Conservation (phyloP, 495 filamentous ascomycete species). For the Polyplosphaeria fusca region DNA sequence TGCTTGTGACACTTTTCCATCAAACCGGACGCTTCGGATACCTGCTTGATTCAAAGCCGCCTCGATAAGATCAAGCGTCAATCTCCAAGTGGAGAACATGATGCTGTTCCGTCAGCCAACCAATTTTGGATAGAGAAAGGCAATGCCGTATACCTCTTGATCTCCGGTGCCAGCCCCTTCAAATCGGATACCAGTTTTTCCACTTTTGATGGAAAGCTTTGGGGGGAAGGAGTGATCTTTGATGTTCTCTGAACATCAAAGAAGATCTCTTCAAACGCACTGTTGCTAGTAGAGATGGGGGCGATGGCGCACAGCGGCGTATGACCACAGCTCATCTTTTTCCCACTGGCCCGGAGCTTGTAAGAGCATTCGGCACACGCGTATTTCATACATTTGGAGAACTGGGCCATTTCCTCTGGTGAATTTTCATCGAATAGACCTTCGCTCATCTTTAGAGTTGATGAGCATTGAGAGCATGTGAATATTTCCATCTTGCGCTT, state of each 20-base stretch:
- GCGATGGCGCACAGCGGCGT: slow-evolving; percentile 3
- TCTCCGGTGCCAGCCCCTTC: background rate
- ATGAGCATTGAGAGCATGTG: slow-evolving; percentile 8
- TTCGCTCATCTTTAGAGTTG: background rate
- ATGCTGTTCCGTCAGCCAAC: slow-evolving; percentile 19
- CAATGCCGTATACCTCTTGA: slow-evolving; percentile 10
- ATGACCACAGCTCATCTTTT: slow-evolving; percentile 4
- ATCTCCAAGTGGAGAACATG: slow-evolving; percentile 49
- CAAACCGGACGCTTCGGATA: slow-evolving; percentile 42
- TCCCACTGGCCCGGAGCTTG: background rate
- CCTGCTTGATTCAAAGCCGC: slow-evolving; percentile 36
- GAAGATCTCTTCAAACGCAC: background rate
- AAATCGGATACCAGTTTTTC: slow-evolving; percentile 4
- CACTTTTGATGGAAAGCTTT: slow-evolving; percentile 6
- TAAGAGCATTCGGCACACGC: slow-evolving; percentile 7
- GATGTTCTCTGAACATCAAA: background rate
- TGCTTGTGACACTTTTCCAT: slow-evolving; percentile 43
- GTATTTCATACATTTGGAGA: slow-evolving; percentile 10
- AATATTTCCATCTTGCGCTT: slow-evolving; percentile 1
- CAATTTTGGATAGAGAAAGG: background rate
- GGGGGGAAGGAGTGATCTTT: background rate
- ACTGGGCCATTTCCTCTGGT: background rate
- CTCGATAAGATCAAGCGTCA: slow-evolving; percentile 46
- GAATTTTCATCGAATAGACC: background rate
- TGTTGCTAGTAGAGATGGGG: slow-evolving; percentile 3